Evolutionary conservation across 352 stramenopile genomes (phyloP), one percentile per base, ranked within the genome.

Genomic region (Phytophthora fragariaefolia): DNA sequence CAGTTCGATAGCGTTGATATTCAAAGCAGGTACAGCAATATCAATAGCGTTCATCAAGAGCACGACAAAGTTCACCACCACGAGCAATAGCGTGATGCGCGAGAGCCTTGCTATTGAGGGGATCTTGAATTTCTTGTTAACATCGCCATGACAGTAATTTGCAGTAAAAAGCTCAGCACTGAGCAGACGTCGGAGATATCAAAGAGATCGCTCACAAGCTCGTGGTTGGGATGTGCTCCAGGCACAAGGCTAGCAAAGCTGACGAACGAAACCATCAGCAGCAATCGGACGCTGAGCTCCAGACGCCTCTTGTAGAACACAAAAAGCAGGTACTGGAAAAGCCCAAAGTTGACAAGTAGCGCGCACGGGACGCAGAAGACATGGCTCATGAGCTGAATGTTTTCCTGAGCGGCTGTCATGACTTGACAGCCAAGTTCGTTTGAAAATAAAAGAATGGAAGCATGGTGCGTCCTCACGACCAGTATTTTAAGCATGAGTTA

Each of bases 91-190:
- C 0, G 59, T 38, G 2, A 36, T 12, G 18, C 18, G 53, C 22
- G 60, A 30, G 7, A 69, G 45, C 12, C 27, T 23, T 17, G 27
- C 13, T 15, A 82, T 40, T 18, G 71, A 65, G 8, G 50, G 53
- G 26, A 79, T 66, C 18, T 62, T 56, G 15, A 79, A 59, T 27
- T 73, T 78, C 27, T 67, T 69, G 40, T 64, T 76, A 9, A 83
- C 36, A 9, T 79, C 69, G 12, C 56, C 52, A 80, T 67, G 50
- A 83, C 78, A n/a, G 59, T 72, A 61, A 77, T 79, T 28, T 80
- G 60, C 2, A 80, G 47, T 3, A 82, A 48, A 23, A 82, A 82
- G n/a, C 67, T 82, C n/a, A 82, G 40, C 24, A 65, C 60, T 18
- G 49, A 69, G 20, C 62, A 68, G 6, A 61, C 63, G 42, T 79